Conservation (phyloP, 1,139 yeast species). For the Hanseniaspora sp. region DNA sequence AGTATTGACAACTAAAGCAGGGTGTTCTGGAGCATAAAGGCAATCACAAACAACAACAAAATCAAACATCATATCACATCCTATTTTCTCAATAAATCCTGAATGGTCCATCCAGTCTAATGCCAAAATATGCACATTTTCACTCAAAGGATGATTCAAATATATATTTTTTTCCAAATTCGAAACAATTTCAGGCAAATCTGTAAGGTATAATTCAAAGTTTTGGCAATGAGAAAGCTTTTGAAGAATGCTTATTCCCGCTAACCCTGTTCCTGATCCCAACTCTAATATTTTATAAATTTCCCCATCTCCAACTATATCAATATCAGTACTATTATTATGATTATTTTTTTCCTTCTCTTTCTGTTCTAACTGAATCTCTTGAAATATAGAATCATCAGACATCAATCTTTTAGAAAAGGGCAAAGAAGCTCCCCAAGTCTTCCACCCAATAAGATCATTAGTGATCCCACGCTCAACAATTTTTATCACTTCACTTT, state of each 20-base stretch:
- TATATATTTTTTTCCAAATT: constrained; percentile 52
- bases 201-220: constrained; percentile 50
- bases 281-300: constrained; percentile 49
- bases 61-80: constrained; percentile 33
- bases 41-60: constrained; percentile 77
- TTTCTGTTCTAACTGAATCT: background rate
- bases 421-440: constrained; percentile 88
- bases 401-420: constrained; percentile 41
- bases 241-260: constrained; percentile 54
- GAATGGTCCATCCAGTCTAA: constrained; percentile 69
- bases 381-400: constrained; percentile 5
- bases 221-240: background rate
- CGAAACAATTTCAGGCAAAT: constrained; percentile 61
- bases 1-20: constrained; percentile 56
- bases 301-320: background rate
- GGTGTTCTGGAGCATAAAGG: constrained; percentile 73
- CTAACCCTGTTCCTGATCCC: constrained; percentile 90
- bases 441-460: constrained; percentile 80
- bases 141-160: constrained; percentile 22
- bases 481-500: constrained; percentile 26
- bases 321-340: no score
- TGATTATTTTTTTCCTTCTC: background rate
- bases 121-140: constrained; percentile 34
- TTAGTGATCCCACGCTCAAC: constrained; percentile 78
- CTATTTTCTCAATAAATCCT: constrained; percentile 30